Evolutionary conservation across 164 flowering plant genomes (phyloP).

Genomic region (Chloranthus sessilifolius): DNA sequence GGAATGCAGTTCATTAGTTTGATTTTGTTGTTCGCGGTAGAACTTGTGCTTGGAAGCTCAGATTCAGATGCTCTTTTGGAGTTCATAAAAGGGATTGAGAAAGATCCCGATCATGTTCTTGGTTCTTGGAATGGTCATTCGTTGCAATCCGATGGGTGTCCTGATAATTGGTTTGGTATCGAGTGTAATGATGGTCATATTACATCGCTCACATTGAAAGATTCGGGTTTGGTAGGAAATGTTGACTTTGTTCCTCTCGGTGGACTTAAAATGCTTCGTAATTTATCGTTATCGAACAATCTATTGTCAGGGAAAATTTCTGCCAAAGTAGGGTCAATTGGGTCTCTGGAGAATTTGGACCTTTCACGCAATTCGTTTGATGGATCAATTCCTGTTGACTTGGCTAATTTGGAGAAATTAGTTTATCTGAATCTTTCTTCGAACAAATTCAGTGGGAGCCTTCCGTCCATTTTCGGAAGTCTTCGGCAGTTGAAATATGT

Average conservation of each 20-base stretch:
- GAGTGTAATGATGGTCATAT: conserved; percentile 41
- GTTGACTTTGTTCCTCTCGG: conserved; percentile 37
- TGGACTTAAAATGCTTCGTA: conserved; percentile 35
- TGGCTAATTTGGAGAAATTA: conserved; percentile 33
- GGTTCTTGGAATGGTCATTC: conserved; percentile 56
- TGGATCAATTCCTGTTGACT: conserved; percentile 36
- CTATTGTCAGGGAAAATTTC: conserved; percentile 38
- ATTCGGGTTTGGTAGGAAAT: conserved; percentile 45
- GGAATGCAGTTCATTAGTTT: conserved; percentile 38
- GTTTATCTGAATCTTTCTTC: conserved; percentile 45
- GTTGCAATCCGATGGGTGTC: conserved; percentile 49
- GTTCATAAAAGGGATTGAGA: conserved; percentile 27
- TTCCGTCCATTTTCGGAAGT: conserved; percentile 36
- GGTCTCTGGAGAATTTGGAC: conserved; percentile 45
- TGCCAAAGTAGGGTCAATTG: conserved; percentile 25
- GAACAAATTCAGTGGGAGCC: conserved; percentile 40
- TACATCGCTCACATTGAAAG: conserved; percentile 34
- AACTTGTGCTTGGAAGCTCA: conserved; percentile 26
- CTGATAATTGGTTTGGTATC: conserved; percentile 55
- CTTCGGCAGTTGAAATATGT: conserved; percentile 39
- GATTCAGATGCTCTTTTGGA: conserved; percentile 58
- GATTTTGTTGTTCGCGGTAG: conserved; percentile 26
- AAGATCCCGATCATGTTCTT: conserved; percentile 38
- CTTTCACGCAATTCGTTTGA: conserved; percentile 43
- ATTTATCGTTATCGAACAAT: conserved; percentile 51